These are phyloP conservation scores for Daedaleopsis nitida DNA, from an alignment of 768 basidiomycete genomes.

Conservation along the genomic window DNA sequence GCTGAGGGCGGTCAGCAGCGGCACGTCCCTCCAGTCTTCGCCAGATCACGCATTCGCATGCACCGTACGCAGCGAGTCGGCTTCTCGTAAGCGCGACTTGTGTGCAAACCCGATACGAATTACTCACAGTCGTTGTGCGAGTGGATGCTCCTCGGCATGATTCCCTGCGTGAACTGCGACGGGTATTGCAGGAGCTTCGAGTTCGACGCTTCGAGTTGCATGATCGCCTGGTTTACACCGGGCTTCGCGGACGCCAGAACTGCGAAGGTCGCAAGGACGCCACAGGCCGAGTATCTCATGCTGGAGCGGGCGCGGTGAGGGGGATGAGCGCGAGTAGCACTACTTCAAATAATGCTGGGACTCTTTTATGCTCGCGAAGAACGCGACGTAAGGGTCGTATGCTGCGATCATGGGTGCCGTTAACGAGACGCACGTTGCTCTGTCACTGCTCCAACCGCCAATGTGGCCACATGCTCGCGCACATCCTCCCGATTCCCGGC, in stretches of 20 bases:
- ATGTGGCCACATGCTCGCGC: not conserved
- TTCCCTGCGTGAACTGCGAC: slow-evolving; percentile 48
- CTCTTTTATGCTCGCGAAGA: not conserved
- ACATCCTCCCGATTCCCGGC: slow-evolving; percentile 1
- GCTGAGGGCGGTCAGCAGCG: slow-evolving; percentile 49
- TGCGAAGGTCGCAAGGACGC: not conserved
- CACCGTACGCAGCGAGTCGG: not conserved
- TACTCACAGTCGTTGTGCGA: slow-evolving; percentile 56
- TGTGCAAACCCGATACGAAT: not conserved
- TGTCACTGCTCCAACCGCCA: not conserved
- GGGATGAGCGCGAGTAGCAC: too few relatives aligned
- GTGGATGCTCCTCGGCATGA: slow-evolving; percentile 51
- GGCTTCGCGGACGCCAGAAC: slow-evolving; percentile 20
- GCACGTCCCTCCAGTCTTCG: slow-evolving; percentile 55
- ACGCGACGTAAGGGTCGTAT: not conserved
- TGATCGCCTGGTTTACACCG: slow-evolving; percentile 22
- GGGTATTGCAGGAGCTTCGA: slow-evolving; percentile 45
- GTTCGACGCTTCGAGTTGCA: slow-evolving; percentile 31
- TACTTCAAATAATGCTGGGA: too few relatives aligned
- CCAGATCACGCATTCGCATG: not conserved
- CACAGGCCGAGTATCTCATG: slow-evolving; percentile 2
- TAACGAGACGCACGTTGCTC: slow-evolving; percentile 14
- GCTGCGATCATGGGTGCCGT: slow-evolving; percentile 3
- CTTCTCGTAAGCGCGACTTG: too few relatives aligned
- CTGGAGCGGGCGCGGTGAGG: not conserved